Evolutionary conservation across 2,329 filamentous ascomycete genomes (phyloP), one percentile per base, ranked within the genome.

Genomic region (Beauveria pseudobassiana): DNA sequence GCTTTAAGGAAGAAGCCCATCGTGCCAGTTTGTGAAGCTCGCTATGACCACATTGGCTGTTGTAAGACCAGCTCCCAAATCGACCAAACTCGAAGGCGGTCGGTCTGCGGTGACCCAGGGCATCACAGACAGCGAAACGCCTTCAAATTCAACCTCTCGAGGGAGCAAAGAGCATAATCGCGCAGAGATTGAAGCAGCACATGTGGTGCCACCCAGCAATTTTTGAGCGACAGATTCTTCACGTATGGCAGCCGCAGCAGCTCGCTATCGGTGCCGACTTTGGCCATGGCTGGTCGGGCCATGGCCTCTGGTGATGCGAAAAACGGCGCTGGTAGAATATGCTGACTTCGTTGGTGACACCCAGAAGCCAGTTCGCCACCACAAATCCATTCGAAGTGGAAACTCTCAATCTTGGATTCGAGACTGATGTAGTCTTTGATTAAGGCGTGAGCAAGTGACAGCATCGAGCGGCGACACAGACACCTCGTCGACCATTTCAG

Each of bases 341-440:
- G 78, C 61, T 79, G 78, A 67, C 88, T 88, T 28, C 87, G 80
- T 40, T 85, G 84, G 65, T 80, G 81, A 3, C 83, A 72, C 26
- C 87, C 86, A 20, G 81, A 74, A 2, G 84, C 85, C 65, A 87
- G 81, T 72, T 91, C 88, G 30, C 87, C 88, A 50, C 87, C 87
- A 58, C 82, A 83, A 6, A 82, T 75, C 82, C 86, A 91, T 63
- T 89, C 87, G 62, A 90, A 80, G 24, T 82, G 83, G 49, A 90
- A 74, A 34, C 74, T 80, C 61, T 78, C 81, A 66, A 90, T 82
- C 34, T 78, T 80, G 24, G 71, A 55, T 26, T 78, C 75, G 46
- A 66, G 66, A 20, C 78, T 76, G 43, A 88, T 77, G 62, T 81
- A 79, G 8, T 77, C 68, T 28, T 76, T 70, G 12, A 90, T 74